Conservation (phyloP, 768 basidiomycete genomes). For the Boletus rubropictus region DNA sequence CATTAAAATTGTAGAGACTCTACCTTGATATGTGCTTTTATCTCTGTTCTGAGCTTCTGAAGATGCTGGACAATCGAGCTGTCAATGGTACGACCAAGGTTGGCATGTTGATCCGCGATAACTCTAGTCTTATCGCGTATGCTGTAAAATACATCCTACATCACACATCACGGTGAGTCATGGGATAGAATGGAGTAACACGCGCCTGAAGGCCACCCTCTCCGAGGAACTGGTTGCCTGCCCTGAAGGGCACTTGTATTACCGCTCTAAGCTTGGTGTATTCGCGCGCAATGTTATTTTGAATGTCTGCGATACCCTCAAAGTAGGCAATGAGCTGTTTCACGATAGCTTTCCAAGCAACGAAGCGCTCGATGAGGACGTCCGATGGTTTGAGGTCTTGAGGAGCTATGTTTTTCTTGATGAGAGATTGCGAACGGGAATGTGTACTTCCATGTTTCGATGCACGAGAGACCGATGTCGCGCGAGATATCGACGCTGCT, state of each 20-base stretch:
- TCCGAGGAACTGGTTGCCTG: constrained; percentile 97
- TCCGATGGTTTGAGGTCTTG: constrained; percentile 91
- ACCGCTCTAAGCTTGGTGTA: constrained; percentile 90
- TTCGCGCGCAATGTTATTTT: constrained; percentile 91
- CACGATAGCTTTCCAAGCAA: constrained; percentile 93
- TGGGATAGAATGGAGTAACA: not conserved
- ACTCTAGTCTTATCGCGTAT: constrained; percentile 90
- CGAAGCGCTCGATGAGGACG: constrained; percentile 91
- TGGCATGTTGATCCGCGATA: constrained; percentile 95
- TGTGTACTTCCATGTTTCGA: constrained; percentile 63
- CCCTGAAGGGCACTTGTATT: constrained; percentile 93
- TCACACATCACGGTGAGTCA: not conserved
- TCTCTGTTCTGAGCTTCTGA: constrained; percentile 89
- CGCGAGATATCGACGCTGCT: constrained; percentile 52
- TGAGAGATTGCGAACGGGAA: constrained; percentile 78
- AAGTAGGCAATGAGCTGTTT: constrained; percentile 95
- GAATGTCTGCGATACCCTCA: constrained; percentile 62
- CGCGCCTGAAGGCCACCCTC: constrained; percentile 86
- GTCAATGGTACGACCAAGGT: constrained; percentile 92
- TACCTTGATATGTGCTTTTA: constrained; percentile 97
- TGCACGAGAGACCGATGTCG: constrained; percentile 65
- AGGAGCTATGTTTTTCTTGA: constrained; percentile 90
- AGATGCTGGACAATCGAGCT: constrained; percentile 97
- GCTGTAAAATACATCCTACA: constrained; percentile 83
- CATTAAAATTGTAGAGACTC: not conserved